Evolutionary conservation across 805 yeast species (phyloP), one percentile per base, ranked within the genome.

Genomic region (Vanderwaltozyma verrucispora): DNA sequence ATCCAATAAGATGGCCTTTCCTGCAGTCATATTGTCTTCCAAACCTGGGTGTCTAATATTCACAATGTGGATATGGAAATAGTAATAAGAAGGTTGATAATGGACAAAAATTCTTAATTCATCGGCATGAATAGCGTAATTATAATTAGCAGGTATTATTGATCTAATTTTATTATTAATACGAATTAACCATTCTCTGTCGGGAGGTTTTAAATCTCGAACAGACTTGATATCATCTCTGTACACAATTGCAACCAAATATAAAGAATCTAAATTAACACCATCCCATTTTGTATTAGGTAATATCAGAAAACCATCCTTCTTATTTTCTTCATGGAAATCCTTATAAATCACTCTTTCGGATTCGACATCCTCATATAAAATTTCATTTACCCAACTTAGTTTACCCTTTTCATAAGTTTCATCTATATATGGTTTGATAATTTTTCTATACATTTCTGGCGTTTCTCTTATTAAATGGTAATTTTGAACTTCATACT

Each of bases 241-340:
- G 43, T 72, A 72, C 3, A 80, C 88, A 41, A 89, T 78, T 8
- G 83, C 81, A 36, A 84, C 78, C 47, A 89, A 62, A 54, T 92
- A 87, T 38, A 92, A 62, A 3, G 89, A 60, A 19, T 76, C 84
- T 53, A 80, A 47, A 21, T 75, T 75, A 35, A 68, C 63, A 3
- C 82, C 77, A 55, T 89, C 96, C 98, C 98, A 92, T 56, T 88
- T 88, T 94, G 89, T 84, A 59, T 89, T 96, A 0, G 97, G 97
- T 30, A 88, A 65, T 32, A 92, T 60, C 5, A 87, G 75, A 51
- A 83, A 85, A 15, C 88, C 87, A 30, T 54, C 56, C 0, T 50
- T 46, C 11, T 59, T 51, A 16, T 73, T 72, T 23, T 75, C 72
- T 29, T 60, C 61, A 10, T 55, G 53, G 12, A 54, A 51, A 44